phyloP scores from a whole-genome alignment of 2,329 filamentous ascomycete genomes.

The Neoascochyta sp. region DNA sequence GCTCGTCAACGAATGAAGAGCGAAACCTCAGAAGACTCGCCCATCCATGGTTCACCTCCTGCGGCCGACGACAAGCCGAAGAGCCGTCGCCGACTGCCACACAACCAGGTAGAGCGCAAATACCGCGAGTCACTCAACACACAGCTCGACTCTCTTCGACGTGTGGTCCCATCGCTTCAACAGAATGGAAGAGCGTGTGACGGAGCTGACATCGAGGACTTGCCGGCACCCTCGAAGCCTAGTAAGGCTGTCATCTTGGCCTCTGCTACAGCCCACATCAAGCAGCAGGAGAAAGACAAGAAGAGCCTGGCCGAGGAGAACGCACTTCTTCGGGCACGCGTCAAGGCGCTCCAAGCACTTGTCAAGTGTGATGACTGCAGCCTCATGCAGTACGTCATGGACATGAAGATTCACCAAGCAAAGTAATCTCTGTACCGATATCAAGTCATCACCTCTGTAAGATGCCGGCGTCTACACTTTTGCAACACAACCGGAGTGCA shows the following conservation, averaged over 20 bases:
- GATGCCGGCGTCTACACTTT: slow-evolving; percentile 12
- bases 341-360: slow-evolving; percentile 44
- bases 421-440: slow-evolving; percentile 10
- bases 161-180: slow-evolving; percentile 41
- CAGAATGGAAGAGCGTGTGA: slow-evolving; percentile 36
- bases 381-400: slow-evolving; percentile 44
- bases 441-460: too few relatives aligned
- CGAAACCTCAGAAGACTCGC: slow-evolving; percentile 28
- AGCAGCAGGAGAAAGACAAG: slow-evolving; percentile 45
- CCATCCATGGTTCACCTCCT: slow-evolving; percentile 22
- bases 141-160: slow-evolving; percentile 43
- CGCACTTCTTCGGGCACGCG: slow-evolving; percentile 35
- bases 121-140: slow-evolving; percentile 48
- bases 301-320: slow-evolving; percentile 40
- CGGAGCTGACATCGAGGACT: slow-evolving; percentile 43
- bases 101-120: slow-evolving; percentile 47
- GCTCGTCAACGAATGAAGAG: slow-evolving; percentile 27
- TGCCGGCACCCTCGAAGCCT: slow-evolving; percentile 41
- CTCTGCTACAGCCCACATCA: slow-evolving; percentile 46
- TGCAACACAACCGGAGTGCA: too few relatives aligned
- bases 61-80: slow-evolving; percentile 31
- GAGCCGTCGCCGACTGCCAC: slow-evolving; percentile 36
- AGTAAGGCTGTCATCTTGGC: slow-evolving; percentile 48
- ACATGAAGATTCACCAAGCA: slow-evolving; percentile 38
- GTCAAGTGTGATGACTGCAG: slow-evolving; percentile 48